Conservation (phyloP, 176 grass and related monocot species). For the Aegilops tauschii region DNA sequence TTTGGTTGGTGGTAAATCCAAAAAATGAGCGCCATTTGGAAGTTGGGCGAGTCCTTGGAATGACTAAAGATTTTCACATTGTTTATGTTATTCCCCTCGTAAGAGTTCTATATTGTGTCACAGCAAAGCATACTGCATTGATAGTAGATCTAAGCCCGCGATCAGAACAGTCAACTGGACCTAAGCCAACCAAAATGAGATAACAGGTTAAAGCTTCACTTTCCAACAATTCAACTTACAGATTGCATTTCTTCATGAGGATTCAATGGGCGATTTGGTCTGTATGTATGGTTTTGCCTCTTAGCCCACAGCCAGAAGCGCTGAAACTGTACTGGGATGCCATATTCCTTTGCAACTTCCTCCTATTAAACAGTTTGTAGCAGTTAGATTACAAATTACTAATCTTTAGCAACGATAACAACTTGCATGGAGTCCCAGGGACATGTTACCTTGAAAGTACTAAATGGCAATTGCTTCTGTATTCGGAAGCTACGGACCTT, state of each 20-base stretch:
- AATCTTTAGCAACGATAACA: conserved; percentile 11
- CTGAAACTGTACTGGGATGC: conserved; percentile 77
- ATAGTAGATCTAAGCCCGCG: not conserved
- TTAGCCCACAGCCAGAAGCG: conserved; percentile 90
- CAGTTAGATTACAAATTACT: not conserved
- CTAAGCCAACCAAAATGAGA: not conserved
- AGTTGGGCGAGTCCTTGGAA: not conserved
- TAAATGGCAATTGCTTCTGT: conserved; percentile 83
- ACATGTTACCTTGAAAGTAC: conserved; percentile 69
- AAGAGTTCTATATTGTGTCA: not conserved
- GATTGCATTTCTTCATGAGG: conserved; percentile 68
- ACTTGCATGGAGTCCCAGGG: not conserved
- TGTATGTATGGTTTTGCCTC: conserved; percentile 86
- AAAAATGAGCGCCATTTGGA: not conserved
- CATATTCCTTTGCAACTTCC: conserved; percentile 85
- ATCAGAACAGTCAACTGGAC: conserved; percentile 2
- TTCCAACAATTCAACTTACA: conserved; percentile 38
- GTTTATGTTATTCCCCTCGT: not conserved
- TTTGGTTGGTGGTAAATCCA: not conserved
- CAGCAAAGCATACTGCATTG: conserved; percentile 12
- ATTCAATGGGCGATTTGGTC: conserved; percentile 63
- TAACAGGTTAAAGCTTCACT: not conserved
- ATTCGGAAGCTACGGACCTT: conserved; percentile 87
- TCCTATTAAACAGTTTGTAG: conserved; percentile 43
- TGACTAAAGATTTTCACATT: not conserved